Conservation (phyloP, 495 filamentous ascomycete genomes). For the Trichocladium uniseriatum region DNA sequence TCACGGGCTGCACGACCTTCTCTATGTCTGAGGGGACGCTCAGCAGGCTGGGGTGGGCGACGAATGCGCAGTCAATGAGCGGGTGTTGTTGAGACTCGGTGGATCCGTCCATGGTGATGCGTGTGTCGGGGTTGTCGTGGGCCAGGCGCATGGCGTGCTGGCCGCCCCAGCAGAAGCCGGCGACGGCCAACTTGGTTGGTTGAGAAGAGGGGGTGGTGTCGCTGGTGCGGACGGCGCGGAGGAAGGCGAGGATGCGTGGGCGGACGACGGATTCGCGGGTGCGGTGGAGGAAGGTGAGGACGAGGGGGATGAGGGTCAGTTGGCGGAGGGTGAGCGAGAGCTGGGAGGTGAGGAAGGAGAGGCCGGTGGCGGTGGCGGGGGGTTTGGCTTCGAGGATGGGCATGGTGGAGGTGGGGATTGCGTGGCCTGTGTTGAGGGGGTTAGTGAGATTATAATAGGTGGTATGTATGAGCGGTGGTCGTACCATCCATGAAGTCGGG, state of each 20-base stretch:
- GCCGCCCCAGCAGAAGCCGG: conserved; percentile 56
- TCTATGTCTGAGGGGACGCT: conserved; percentile 46
- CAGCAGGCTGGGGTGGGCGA: conserved; percentile 47
- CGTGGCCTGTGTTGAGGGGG: conserved; percentile 6
- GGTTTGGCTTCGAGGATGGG: conserved; percentile 5
- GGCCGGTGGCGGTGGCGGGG: neutral
- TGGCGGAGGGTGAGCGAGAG: conserved; percentile 5
- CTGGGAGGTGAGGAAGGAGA: neutral
- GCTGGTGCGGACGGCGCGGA: conserved; percentile 35
- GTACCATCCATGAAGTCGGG: conserved; percentile 54
- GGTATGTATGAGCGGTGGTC: neutral
- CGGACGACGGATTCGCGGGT: conserved; percentile 28
- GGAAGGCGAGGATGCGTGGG: conserved; percentile 41
- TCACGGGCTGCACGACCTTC: conserved; percentile 42
- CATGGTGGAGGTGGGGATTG: conserved; percentile 15
- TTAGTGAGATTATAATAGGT: neutral
- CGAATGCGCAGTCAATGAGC: conserved; percentile 45
- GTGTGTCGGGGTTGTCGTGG: conserved; percentile 17
- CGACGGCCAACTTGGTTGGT: conserved; percentile 31
- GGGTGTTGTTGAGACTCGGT: too few relatives aligned
- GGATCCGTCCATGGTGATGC: conserved; percentile 15
- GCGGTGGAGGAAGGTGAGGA: conserved; percentile 30
- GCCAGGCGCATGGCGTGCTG: conserved; percentile 39
- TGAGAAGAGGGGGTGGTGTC: conserved; percentile 11
- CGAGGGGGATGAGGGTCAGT: conserved; percentile 1